Evolutionary conservation across 1,284 basidiomycete species (phyloP).

Genomic region (Microbotryum silenes-acaulis): DNA sequence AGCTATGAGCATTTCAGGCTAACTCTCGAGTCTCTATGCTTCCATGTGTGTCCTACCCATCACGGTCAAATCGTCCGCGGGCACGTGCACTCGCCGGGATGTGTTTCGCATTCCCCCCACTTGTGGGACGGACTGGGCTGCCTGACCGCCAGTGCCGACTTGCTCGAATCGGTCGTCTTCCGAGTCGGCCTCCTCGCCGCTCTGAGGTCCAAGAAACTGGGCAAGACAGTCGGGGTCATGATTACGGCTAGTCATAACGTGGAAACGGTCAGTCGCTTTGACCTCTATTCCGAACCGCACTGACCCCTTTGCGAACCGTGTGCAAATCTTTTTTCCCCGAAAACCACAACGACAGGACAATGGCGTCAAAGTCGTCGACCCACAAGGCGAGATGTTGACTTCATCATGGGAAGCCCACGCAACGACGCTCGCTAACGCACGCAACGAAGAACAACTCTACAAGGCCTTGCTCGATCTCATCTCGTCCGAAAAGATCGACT

Average conservation of each 20-base stretch:
- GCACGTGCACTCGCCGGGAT: neutral
- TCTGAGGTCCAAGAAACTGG: constrained; percentile 80
- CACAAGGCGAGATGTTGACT: constrained; percentile 98
- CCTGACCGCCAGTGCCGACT: constrained; percentile 53
- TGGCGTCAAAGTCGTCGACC: constrained; percentile 96
- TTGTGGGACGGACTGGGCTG: constrained; percentile 2
- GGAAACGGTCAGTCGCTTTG: constrained; percentile 57
- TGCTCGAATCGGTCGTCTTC: constrained; percentile 88
- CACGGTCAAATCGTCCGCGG: neutral
- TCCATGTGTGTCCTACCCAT: neutral
- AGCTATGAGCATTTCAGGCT: no score
- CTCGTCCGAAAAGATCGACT: constrained; percentile 62
- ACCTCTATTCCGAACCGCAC: neutral
- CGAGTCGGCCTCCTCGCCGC: constrained; percentile 85
- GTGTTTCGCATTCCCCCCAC: neutral
- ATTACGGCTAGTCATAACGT: constrained; percentile 99
- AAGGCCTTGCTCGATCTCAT: constrained; percentile 60
- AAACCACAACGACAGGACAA: constrained; percentile 64
- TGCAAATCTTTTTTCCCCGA: constrained; percentile 14
- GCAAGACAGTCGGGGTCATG: constrained; percentile 93
- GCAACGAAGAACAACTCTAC: constrained; percentile 64
- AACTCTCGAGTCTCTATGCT: no score
- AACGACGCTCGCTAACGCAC: constrained; percentile 79
- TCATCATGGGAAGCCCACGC: constrained; percentile 86
- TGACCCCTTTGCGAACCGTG: neutral